Percentiles rank a stretch among this genome's conserved stretches.
Conservation (phyloP, 257 asterid genomes). For the Solanum paucissectum region DNA sequence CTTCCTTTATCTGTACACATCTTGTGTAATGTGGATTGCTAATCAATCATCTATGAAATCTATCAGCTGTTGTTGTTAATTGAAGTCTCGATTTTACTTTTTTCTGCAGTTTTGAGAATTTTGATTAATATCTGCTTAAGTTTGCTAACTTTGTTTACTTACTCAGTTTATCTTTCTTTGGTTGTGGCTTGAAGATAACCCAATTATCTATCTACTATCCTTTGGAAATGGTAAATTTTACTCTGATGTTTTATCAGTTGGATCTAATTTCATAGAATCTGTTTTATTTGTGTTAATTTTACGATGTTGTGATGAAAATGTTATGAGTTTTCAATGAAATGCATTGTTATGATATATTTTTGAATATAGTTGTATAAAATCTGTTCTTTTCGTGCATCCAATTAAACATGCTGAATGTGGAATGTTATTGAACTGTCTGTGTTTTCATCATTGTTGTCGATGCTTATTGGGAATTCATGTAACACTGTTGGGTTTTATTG, state of each 20-base stretch:
- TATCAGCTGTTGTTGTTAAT: neutral
- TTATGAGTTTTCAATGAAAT: too few species aligned
- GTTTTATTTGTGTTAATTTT: neutral
- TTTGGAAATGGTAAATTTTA: too few species aligned
- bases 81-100: neutral
- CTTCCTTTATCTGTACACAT: neutral
- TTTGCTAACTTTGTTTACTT: neutral
- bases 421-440: neutral
- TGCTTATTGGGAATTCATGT: neutral
- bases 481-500: neutral
- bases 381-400: neutral
- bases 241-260: neutral
- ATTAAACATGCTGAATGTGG: neutral
- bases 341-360: neutral
- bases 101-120: neutral
- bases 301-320: too few species aligned
- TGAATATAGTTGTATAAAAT: neutral
- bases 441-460: neutral
- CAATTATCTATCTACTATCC: neutral
- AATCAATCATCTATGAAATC: neutral
- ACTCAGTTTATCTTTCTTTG: neutral
- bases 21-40: neutral
- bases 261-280: neutral
- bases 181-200: neutral
- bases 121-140: neutral